These are phyloP conservation scores for Mycena alexandri DNA, from an alignment of 768 basidiomycete genomes.

Conservation along the genomic window DNA sequence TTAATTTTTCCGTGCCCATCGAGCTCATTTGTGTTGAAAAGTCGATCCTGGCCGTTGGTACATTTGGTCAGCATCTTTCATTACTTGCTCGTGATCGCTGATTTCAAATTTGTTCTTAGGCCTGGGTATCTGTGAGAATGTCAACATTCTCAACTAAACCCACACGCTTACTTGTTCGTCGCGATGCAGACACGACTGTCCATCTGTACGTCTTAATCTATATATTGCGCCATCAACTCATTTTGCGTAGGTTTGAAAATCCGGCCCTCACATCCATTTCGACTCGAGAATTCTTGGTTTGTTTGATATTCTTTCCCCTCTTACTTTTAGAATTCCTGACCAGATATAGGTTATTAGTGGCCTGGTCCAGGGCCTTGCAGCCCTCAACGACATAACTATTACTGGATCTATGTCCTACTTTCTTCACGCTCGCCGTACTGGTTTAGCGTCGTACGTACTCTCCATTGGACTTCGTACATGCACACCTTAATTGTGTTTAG, in stretches of 20 bases:
- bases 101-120: slow-evolving; percentile 7
- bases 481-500: neutral
- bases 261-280: slow-evolving; percentile 27
- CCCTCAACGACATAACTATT: slow-evolving; percentile 31
- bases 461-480: neutral
- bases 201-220: slow-evolving; percentile 19
- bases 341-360: slow-evolving; percentile 20
- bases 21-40: neutral
- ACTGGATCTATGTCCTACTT: slow-evolving; percentile 26
- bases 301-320: neutral
- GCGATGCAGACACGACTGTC: slow-evolving; percentile 28
- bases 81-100: neutral
- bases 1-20: neutral
- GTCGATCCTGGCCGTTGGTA: slow-evolving; percentile 12
- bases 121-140: slow-evolving; percentile 23
- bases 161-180: neutral
- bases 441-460: slow-evolving; percentile 22
- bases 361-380: slow-evolving; percentile 32
- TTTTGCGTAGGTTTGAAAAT: slow-evolving; percentile 21
- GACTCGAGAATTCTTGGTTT: slow-evolving; percentile 24
- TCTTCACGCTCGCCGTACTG: slow-evolving; percentile 19
- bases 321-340: neutral
- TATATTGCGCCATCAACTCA: neutral
- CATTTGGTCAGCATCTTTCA: slow-evolving; percentile 14
- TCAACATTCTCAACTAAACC: neutral